Evolutionary conservation across 805 yeast species (phyloP), one percentile per base, ranked within the genome.

Genomic region (Candida methanosorbosa): DNA sequence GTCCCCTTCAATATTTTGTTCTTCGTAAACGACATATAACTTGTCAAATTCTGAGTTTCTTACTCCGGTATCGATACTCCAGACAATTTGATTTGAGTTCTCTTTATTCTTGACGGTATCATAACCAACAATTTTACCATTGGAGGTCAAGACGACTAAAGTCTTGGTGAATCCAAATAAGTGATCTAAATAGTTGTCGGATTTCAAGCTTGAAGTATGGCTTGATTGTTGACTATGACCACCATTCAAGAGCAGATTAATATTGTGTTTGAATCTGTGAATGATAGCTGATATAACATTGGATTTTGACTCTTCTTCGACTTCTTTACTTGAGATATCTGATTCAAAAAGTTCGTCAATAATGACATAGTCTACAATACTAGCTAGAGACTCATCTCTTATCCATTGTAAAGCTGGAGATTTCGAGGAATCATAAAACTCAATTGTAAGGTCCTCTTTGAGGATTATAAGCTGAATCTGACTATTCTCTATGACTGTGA

Each of bases 151-250:
- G 1, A 62, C 59, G 2, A 72, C 49, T 19, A 74, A 39, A 5
- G 51, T 48, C 38, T 73, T 72, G 7, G 54, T 46, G 23, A 68
- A 62, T 1, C 79, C 79, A 55, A 74, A 73, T 20, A 54, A 61
- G 12, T 37, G 34, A 23, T 38, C 34, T 19, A 25, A 32, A 25
- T 38, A 29, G 28, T 24, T 18, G 35, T 19, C 23, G 11, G 8
- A 9, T 21, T 8, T 8, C 8, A 11, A 21, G 11, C 11, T 9
- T 21, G 23, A 8, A 9, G 8, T 21, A 9, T 8, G 11, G 8
- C 11, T 9, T 21, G 23, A 21, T 21, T 8, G 11, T 21, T 8
- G 11, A 11, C 11, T 9, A 9, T 11, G 8, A 9, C 11, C 8
- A 21, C 11, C 8, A 11, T 9, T 11, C 23, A 21, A 45, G 20